Evolutionary conservation across 352 stramenopile species (phyloP), one percentile per base, ranked within the genome.

Genomic region (Blastocystis hominis): DNA sequence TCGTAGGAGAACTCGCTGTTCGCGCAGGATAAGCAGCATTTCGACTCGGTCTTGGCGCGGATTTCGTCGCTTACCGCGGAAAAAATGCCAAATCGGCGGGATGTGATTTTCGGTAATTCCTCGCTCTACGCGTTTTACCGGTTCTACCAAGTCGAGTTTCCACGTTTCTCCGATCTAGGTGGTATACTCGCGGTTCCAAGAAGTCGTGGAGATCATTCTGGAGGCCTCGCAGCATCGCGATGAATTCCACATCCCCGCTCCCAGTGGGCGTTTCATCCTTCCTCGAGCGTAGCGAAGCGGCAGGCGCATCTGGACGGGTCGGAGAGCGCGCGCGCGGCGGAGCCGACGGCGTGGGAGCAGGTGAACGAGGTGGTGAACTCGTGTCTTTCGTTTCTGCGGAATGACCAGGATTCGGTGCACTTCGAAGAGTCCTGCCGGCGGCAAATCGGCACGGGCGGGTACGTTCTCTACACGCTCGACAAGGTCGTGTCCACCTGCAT

Each of bases 391-490:
- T 47, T 76, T 6, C 13, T 76, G 38, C 76, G 76, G 7, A 54
- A 54, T 20, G 76, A 86, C 6, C 24, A 50, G 1, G 76, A 86
- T 47, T 44, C 34, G 9, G 2, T 50, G 62, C 68, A 54, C 13
- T 86, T 77, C 53, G 76, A 86, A 36, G 46, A 68, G 40, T 54
- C 40, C 7, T 77, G 76, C 68, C 76, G 61, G 24, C 42, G 34
- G 13, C 44, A 75, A 20, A 36, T 86, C 3, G 76, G 76, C 78
- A 15, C 76, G 6, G 63, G 63, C 2, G 76, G 59, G 3, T 86
- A 75, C 77, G 63, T 86, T 10, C 68, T 86, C 24, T 86, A 76
- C 30, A 86, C 76, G 5, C 24, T 86, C 36, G 76, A 86, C 20
- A 86, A 86, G 30, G 59, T 86, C 6, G 9, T 80, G n/a, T 7